A percentile compares a stretch with the other conserved stretches of the same genome.
phyloP scores from a whole-genome alignment of 352 stramenopile species.

The Phytophthora tubulina region DNA sequence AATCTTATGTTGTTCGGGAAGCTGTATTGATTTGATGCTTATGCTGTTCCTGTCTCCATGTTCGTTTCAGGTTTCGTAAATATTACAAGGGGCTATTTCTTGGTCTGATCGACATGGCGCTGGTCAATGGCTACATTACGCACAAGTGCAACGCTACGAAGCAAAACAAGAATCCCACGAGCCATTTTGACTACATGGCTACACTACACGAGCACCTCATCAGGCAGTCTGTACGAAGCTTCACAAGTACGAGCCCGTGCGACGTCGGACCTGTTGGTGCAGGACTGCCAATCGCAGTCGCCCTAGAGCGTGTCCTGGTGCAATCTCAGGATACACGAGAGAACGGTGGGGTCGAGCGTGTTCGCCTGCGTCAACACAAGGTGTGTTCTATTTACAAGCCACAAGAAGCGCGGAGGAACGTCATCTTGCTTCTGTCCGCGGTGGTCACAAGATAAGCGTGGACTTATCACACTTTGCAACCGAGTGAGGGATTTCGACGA shows the following conservation, averaged over 20 bases:
- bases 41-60: not conserved
- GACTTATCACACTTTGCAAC: constrained; percentile 17
- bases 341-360: not conserved
- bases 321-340: not conserved
- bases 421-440: not conserved
- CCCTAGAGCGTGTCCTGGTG: not conserved
- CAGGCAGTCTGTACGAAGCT: not conserved
- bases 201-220: constrained; percentile 1
- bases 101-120: constrained; percentile 31
- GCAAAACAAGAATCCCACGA: not conserved
- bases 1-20: constrained; percentile 1
- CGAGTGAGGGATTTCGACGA: not conserved
- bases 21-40: not conserved
- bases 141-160: constrained; percentile 3
- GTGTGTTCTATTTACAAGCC: constrained; percentile 20
- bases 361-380: constrained; percentile 9
- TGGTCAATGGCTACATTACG: constrained; percentile 32
- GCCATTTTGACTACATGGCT: constrained; percentile 1
- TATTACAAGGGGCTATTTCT: constrained; percentile 35
- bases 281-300: not conserved
- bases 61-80: constrained; percentile 12
- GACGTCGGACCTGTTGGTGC: not conserved
- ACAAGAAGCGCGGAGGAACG: constrained; percentile 16
- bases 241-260: not conserved
- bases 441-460: constrained; percentile 6